These are phyloP conservation scores for Tuber aestivum DNA, from an alignment of 495 filamentous ascomycete species.

Conservation along the genomic window DNA sequence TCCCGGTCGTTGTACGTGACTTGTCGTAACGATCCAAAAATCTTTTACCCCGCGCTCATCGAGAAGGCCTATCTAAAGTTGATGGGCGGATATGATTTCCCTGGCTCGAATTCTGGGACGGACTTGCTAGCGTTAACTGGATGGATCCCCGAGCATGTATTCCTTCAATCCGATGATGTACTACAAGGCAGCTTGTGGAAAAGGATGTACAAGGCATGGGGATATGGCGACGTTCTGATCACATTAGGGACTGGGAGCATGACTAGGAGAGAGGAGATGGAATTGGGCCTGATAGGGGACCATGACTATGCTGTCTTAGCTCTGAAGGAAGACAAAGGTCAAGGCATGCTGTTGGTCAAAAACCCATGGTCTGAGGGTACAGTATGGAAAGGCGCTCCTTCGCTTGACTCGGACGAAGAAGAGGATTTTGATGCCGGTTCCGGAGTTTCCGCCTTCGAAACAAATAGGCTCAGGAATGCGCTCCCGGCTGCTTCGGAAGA, in stretches of 20 bases:
- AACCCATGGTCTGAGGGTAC: slow-evolving; percentile 90
- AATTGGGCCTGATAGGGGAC: slow-evolving; percentile 74
- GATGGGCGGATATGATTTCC: slow-evolving; percentile 93
- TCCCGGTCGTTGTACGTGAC: slow-evolving; percentile 74
- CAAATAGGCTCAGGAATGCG: slow-evolving; percentile 21
- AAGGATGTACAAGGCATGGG: slow-evolving; percentile 67
- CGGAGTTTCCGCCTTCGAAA: slow-evolving; percentile 17
- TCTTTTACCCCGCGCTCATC: slow-evolving; percentile 86
- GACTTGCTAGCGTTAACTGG: slow-evolving; percentile 86
- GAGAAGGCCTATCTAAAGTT: slow-evolving; percentile 99
- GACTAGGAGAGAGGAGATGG: slow-evolving; percentile 62
- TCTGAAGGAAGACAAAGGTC: slow-evolving; percentile 60
- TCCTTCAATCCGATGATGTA: slow-evolving; percentile 73
- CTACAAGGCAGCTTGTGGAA: slow-evolving; percentile 70
- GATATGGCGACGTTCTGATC: slow-evolving; percentile 72
- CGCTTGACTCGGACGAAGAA: slow-evolving; percentile 25
- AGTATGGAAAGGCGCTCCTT: slow-evolving; percentile 54
- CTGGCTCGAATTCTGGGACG: slow-evolving; percentile 94
- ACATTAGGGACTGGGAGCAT: slow-evolving; percentile 86
- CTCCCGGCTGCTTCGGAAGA: slow-evolving; percentile 17
- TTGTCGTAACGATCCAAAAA: slow-evolving; percentile 67
- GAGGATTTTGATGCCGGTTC: slow-evolving; percentile 16
- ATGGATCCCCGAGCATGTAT: slow-evolving; percentile 95
- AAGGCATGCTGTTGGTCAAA: slow-evolving; percentile 71
- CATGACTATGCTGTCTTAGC: slow-evolving; percentile 93